Conservation (phyloP, 2,329 filamentous ascomycete species). For the Penicillium sp. region DNA sequence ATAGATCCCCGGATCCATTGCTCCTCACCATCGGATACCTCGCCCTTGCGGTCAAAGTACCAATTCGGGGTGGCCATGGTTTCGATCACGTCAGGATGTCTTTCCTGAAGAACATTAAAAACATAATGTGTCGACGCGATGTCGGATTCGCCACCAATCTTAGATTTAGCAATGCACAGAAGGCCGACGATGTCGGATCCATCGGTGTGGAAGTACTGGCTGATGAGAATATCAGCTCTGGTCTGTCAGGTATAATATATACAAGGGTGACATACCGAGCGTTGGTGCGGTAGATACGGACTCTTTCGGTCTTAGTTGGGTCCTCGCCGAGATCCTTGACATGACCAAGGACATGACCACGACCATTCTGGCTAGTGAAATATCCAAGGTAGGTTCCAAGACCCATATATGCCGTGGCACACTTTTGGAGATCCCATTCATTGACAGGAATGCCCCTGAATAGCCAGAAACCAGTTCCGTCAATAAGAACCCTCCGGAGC, state of each 20-base stretch:
- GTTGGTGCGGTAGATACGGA: conserved; percentile 83
- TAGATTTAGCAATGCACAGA: conserved; percentile 72
- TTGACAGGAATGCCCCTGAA: conserved; percentile 78
- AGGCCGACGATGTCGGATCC: conserved; percentile 78
- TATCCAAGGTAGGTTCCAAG: conserved; percentile 79
- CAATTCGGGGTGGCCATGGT: conserved; percentile 71
- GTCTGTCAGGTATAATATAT: neutral
- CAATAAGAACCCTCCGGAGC: conserved; percentile 64
- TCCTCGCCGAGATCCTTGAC: conserved; percentile 85
- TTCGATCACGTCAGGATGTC: conserved; percentile 74
- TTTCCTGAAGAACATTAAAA: conserved; percentile 72
- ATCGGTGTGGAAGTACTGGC: conserved; percentile 81
- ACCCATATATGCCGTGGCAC: conserved; percentile 80
- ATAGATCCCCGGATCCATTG: conserved; percentile 69
- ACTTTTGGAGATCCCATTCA: conserved; percentile 72
- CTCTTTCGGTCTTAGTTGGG: conserved; percentile 72
- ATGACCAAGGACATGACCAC: conserved; percentile 79
- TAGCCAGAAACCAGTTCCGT: conserved; percentile 83
- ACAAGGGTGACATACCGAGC: conserved; percentile 50
- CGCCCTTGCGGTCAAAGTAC: conserved; percentile 89
- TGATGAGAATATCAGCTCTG: conserved; percentile 15
- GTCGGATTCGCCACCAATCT: conserved; percentile 79
- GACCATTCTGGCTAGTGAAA: conserved; percentile 78
- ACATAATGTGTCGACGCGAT: conserved; percentile 73
- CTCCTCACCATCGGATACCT: conserved; percentile 67